Evolutionary conservation across 1,284 basidiomycete genomes (phyloP), one percentile per base, ranked within the genome.

Genomic region (Cutaneotrichosporon sp.): DNA sequence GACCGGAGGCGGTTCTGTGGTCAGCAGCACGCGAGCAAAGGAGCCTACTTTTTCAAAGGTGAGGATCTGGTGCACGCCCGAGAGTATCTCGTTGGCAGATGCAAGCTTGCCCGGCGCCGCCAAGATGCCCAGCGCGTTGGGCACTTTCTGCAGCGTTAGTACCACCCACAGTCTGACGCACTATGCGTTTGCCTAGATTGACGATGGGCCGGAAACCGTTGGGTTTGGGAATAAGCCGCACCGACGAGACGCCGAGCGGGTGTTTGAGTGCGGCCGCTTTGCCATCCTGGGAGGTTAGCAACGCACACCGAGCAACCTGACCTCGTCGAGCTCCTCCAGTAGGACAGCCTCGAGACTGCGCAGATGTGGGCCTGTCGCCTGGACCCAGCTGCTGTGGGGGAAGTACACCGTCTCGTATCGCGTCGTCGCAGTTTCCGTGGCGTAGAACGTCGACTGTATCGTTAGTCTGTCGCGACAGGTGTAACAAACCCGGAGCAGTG

Each of bases 161-260:
- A 10, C 8, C 8, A 20, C n/a, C 1, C 22, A 12, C 66, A 4
- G 67, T 55, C 15, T 13, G 17, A 40, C 66, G 51, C 36, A 69
- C 67, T 38, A 80, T 79, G 58, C 84, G 84, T 30, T 86, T 80
- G 13, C 86, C 82, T 34, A 98, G 77, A 68, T 98, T 98, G 34
- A 97, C 88, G 55, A 99, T 96, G 0, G 93, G 93, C 30, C 96
- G 80, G 4, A 97, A 90, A 0, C 94, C 93, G 4, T 83, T 88
- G 51, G 93, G 91, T 72, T 99, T 99, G 0, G 94, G 96, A 22
- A 97, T 77, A 1, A 98, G 78, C 2, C 96, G 82, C 8, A 97
- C 85, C 57, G 87, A 88, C 1, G 66, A 65, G 5, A 66, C 64
- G 4, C 69, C 68, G 2, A 72, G 50, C 17, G 54, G 60, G 10